Evolutionary conservation across 1,284 basidiomycete species (phyloP).

Genomic region (Cystobasidium slooffiae): DNA sequence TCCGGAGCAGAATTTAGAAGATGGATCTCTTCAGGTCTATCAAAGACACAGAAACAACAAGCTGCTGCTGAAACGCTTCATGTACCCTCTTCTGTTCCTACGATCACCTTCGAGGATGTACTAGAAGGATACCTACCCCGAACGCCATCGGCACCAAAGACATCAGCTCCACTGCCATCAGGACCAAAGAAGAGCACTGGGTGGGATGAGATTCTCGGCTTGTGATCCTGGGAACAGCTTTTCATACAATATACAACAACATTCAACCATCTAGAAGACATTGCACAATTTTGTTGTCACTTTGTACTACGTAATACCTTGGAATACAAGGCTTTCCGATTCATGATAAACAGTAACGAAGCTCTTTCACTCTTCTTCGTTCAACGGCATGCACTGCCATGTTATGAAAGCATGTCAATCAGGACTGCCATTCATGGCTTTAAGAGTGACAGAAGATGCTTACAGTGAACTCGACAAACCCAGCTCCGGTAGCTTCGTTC

Average conservation of each 20-base stretch:
- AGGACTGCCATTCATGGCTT: not conserved
- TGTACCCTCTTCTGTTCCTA: constrained; percentile 11
- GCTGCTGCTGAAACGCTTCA: not conserved
- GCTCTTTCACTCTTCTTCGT: constrained; percentile 26
- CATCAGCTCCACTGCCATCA: not conserved
- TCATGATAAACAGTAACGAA: not conserved
- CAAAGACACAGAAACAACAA: constrained; percentile 11
- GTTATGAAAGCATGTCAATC: not conserved
- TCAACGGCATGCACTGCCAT: constrained; percentile 38
- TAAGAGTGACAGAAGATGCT: not conserved
- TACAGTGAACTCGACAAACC: constrained; percentile 52
- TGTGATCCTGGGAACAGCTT: not conserved
- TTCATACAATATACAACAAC: not conserved
- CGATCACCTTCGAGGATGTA: constrained; percentile 35
- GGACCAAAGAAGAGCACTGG: not conserved
- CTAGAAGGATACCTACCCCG: constrained; percentile 36
- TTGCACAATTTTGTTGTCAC: too few species aligned
- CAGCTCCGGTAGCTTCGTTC: constrained; percentile 24
- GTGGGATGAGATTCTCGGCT: constrained; percentile 27
- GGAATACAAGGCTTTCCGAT: too few species aligned
- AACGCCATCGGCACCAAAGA: not conserved
- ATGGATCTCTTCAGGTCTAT: constrained; percentile 36
- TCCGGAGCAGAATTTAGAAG: constrained; percentile 30
- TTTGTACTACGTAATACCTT: too few species aligned
- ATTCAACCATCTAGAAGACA: not conserved